Evolutionary conservation across 2,329 filamentous ascomycete genomes (phyloP).

Genomic region (Zelopaecilomyces penicillatus): DNA sequence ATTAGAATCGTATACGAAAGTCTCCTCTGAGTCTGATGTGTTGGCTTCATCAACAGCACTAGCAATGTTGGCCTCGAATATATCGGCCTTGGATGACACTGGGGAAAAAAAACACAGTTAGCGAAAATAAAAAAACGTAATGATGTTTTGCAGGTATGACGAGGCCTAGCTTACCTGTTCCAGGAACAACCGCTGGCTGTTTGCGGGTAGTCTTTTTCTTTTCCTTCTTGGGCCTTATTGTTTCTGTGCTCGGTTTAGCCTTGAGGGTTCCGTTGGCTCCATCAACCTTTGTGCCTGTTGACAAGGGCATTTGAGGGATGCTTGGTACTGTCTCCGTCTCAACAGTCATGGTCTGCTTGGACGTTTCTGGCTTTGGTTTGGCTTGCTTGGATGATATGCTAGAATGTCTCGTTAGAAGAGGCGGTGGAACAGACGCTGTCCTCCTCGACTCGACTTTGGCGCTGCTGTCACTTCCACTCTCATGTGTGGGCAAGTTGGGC

Average conservation of each 20-base stretch:
- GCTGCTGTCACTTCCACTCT: constrained; percentile 61
- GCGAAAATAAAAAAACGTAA: neutral
- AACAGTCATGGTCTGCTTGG: constrained; percentile 85
- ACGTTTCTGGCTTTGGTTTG: constrained; percentile 68
- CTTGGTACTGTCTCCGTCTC: constrained; percentile 94
- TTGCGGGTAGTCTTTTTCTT: constrained; percentile 76
- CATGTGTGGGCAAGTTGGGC: constrained; percentile 38
- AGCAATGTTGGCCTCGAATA: constrained; percentile 95
- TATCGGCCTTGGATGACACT: constrained; percentile 92
- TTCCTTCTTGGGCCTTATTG: constrained; percentile 88
- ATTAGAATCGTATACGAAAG: constrained; percentile 98
- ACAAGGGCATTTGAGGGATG: constrained; percentile 74
- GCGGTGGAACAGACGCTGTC: constrained; percentile 40
- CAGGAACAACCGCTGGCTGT: constrained; percentile 59
- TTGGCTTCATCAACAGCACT: constrained; percentile 93
- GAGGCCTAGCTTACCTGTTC: constrained; percentile 53
- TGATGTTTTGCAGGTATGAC: neutral
- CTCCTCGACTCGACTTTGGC: constrained; percentile 34
- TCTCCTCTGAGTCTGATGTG: constrained; percentile 95
- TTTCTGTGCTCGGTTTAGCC: constrained; percentile 87
- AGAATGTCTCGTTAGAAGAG: constrained; percentile 56
- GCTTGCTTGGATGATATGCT: constrained; percentile 56
- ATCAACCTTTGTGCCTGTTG: constrained; percentile 53
- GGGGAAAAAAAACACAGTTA: constrained; percentile 17
- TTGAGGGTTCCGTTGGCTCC: constrained; percentile 66